phyloP scores from a whole-genome alignment of 495 filamentous ascomycete genomes.

The Hypoxylon intermedium region DNA sequence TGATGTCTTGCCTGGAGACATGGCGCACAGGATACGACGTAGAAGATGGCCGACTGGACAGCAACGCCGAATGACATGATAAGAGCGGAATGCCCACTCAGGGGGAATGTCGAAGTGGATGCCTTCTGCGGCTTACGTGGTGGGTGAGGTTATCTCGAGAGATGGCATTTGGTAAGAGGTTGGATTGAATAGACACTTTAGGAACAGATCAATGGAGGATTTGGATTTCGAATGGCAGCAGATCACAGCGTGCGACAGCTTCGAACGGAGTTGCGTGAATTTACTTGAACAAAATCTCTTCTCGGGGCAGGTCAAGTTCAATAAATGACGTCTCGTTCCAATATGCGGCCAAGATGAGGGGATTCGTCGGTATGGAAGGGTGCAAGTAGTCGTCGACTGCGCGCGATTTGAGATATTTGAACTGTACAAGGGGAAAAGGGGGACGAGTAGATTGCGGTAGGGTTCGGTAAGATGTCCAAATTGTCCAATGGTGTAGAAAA shows the following conservation, averaged over 20 bases:
- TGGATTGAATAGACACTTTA: background rate
- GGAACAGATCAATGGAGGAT: background rate
- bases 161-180: constrained; percentile 25
- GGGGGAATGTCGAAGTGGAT: background rate
- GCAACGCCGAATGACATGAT: constrained; percentile 62
- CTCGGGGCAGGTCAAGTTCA: constrained; percentile 1
- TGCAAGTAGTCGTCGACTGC: constrained; percentile 12
- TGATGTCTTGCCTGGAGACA: constrained; percentile 70
- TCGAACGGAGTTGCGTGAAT: constrained; percentile 1
- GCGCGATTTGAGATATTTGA: constrained; percentile 9
- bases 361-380: constrained; percentile 9
- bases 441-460: background rate
- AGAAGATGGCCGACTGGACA: constrained; percentile 84
- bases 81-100: background rate
- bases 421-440: constrained; percentile 5
- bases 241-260: background rate
- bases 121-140: constrained; percentile 26
- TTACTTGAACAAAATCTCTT: constrained; percentile 16
- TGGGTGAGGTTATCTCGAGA: constrained; percentile 3
- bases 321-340: constrained; percentile 1
- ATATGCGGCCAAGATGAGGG: background rate
- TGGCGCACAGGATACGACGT: constrained; percentile 82
- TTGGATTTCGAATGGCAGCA: background rate
- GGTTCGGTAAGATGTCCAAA: constrained; percentile 13
- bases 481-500: constrained; percentile 10